phyloP scores from a whole-genome alignment of 225 moss, liverwort and hornwort genomes.

The Lunularia cruciata region DNA sequence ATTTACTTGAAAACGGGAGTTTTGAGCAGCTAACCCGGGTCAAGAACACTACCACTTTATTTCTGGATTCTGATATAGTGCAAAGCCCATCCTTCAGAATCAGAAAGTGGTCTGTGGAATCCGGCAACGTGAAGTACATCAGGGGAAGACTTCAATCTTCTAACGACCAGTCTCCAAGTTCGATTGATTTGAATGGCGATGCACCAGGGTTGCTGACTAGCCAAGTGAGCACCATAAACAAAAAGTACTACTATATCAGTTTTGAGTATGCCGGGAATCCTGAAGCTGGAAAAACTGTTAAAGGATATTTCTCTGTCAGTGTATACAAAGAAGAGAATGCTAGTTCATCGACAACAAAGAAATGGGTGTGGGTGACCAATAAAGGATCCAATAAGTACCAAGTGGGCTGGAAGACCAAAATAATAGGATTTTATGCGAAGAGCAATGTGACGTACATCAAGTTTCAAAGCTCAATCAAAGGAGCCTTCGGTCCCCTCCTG shows the following conservation, averaged over 20 bases:
- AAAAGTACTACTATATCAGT: conserved; percentile 16
- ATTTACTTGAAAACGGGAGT: conserved; percentile 22
- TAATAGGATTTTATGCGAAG: neutral
- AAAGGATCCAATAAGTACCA: neutral
- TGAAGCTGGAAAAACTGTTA: neutral
- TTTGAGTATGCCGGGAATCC: conserved; percentile 24
- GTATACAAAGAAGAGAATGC: neutral
- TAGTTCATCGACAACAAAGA: neutral
- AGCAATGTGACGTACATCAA: conserved; percentile 12
- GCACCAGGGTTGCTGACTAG: neutral
- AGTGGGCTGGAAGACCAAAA: conserved; percentile 10
- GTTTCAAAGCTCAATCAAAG: conserved; percentile 13
- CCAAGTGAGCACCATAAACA: conserved; percentile 8
- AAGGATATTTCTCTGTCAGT: conserved; percentile 18
- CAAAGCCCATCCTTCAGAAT: conserved; percentile 9
- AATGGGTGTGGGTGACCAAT: conserved; percentile 9
- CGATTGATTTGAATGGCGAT: conserved; percentile 22
- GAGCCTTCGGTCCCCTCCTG: conserved; percentile 16
- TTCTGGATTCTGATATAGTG: conserved; percentile 6
- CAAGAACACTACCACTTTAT: neutral
- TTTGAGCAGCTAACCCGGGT: conserved; percentile 2
- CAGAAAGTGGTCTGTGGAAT: conserved; percentile 12
- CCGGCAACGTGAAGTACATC: conserved; percentile 14
- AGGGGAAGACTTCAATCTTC: conserved; percentile 17
- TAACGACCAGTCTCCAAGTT: conserved; percentile 1